Conservation (phyloP, 2,329 filamentous ascomycete genomes). For the Xylaria sp. region DNA sequence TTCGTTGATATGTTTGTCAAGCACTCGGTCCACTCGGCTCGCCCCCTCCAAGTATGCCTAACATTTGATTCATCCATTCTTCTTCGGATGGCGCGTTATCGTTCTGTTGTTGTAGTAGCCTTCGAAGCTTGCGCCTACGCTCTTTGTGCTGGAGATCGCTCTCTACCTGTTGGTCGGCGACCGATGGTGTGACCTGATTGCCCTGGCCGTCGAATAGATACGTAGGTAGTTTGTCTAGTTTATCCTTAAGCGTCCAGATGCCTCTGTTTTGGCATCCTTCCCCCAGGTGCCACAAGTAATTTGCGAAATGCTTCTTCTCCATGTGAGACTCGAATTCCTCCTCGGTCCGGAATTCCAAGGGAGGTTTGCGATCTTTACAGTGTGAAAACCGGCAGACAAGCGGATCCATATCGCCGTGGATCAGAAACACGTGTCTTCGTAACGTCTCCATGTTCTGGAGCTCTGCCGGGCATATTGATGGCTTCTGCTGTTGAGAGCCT, state of each 20-base stretch:
- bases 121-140: constrained; percentile 52
- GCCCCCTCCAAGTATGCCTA: constrained; percentile 30
- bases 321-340: constrained; percentile 56
- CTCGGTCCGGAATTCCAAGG: constrained; percentile 32
- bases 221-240: constrained; percentile 45
- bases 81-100: constrained; percentile 53
- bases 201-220: constrained; percentile 61
- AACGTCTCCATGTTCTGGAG: constrained; percentile 67
- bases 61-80: constrained; percentile 41
- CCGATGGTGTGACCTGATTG: constrained; percentile 63
- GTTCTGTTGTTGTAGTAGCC: constrained; percentile 50
- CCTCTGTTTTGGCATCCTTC: constrained; percentile 60
- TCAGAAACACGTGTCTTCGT: constrained; percentile 55
- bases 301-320: constrained; percentile 58
- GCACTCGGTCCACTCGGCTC: too few relatives aligned
- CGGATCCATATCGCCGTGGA: constrained; percentile 49
- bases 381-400: constrained; percentile 48
- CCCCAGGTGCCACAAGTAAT: constrained; percentile 63
- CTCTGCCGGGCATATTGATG: constrained; percentile 58
- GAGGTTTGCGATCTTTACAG: constrained; percentile 42
- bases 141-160: constrained; percentile 51
- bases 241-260: constrained; percentile 32
- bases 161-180: constrained; percentile 59
- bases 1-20: too few relatives aligned
- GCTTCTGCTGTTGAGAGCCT: constrained; percentile 22